These are phyloP conservation scores for Eremomyces bilateralis DNA, from an alignment of 495 filamentous ascomycete genomes.

Conservation along the genomic window DNA sequence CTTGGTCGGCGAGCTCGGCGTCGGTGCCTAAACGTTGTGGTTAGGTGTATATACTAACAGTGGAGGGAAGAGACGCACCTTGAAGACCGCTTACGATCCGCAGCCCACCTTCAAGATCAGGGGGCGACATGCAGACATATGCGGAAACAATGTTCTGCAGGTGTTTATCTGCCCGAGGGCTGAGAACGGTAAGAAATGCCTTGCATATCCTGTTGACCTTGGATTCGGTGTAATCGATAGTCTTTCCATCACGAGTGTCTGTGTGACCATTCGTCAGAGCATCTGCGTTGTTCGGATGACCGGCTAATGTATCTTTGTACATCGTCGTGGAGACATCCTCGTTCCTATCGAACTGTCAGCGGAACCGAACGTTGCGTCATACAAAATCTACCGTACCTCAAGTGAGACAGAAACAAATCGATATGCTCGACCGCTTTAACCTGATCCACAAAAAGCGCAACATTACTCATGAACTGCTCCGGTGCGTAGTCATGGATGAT, in stretches of 20 bases:
- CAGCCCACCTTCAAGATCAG: conserved; percentile 72
- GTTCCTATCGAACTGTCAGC: conserved; percentile 29
- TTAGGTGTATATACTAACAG: neutral
- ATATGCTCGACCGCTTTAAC: conserved; percentile 66
- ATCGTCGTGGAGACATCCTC: conserved; percentile 90
- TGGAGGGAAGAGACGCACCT: conserved; percentile 18
- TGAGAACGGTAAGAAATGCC: conserved; percentile 50
- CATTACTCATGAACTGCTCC: conserved; percentile 53
- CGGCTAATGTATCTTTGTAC: conserved; percentile 60
- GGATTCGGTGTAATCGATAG: conserved; percentile 20
- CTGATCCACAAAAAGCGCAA: conserved; percentile 65
- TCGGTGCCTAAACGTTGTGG: conserved; percentile 25
- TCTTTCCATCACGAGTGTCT: neutral
- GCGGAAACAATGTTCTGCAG: conserved; percentile 88
- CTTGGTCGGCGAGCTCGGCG: conserved; percentile 50
- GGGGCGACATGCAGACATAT: conserved; percentile 77
- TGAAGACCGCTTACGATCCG: conserved; percentile 53
- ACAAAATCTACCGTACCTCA: conserved; percentile 38
- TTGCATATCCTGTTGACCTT: conserved; percentile 83
- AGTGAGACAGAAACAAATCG: conserved; percentile 75
- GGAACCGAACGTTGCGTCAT: conserved; percentile 3
- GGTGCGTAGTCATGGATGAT: conserved; percentile 88
- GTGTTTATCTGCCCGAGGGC: conserved; percentile 38
- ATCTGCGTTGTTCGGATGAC: no score
- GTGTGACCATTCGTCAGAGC: conserved; percentile 4